Evolutionary conservation across 805 yeast species (phyloP).

Genomic region (Cyberlindnera mississippiensis): DNA sequence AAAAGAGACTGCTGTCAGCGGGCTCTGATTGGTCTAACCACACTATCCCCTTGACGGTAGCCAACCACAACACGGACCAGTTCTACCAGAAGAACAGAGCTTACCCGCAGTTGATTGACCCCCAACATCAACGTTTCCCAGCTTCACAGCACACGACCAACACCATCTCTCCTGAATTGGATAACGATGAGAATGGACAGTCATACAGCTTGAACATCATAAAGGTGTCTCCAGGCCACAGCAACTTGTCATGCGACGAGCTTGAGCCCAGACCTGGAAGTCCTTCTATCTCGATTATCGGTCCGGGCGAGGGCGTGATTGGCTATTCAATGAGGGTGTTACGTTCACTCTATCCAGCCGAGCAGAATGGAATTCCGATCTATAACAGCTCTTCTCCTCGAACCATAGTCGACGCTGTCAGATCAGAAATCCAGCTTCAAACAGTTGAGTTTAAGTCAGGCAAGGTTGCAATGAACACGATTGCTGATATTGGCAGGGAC

Average conservation of each 20-base stretch:
- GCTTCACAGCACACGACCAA: too few species aligned
- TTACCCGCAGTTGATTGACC: conserved; percentile 15
- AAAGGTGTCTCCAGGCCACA: conserved; percentile 6
- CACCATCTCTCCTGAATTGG: too few species aligned
- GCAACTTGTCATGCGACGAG: neutral
- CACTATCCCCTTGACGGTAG: conserved; percentile 7
- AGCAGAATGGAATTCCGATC: conserved; percentile 16
- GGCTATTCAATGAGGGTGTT: conserved; percentile 21
- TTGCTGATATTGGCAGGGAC: conserved; percentile 21
- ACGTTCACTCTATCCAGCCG: conserved; percentile 17
- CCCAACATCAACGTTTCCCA: neutral
- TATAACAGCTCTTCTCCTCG: neutral
- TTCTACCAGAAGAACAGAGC: conserved; percentile 16
- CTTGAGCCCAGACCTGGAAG: too few species aligned
- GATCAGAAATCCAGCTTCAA: conserved; percentile 10
- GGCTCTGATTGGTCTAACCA: conserved; percentile 22
- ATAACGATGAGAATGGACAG: too few species aligned
- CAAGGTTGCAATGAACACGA: conserved; percentile 26
- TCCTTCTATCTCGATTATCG: neutral
- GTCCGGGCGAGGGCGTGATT: conserved; percentile 3
- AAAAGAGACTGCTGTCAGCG: conserved; percentile 17
- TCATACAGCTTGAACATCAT: conserved; percentile 13
- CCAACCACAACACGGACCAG: neutral
- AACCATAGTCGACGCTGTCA: conserved; percentile 3
- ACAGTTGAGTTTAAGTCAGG: conserved; percentile 22